Conservation (phyloP, 257 asterid species). For the Mentha longifolia region DNA sequence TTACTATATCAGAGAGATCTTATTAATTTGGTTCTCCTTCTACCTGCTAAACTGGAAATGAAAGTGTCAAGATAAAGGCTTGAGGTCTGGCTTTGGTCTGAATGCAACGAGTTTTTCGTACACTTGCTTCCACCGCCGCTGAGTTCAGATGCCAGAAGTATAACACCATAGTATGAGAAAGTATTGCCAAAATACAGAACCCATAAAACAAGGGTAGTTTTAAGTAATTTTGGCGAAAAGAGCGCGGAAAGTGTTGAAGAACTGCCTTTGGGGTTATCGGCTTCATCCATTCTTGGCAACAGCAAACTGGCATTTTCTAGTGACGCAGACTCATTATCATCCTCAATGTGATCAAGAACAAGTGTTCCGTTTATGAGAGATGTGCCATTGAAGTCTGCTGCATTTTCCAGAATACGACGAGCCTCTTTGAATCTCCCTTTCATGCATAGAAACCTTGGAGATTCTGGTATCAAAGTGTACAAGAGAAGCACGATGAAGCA, state of each 20-base stretch:
- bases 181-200: constrained; percentile 60
- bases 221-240: constrained; percentile 50
- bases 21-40: too few relatives aligned
- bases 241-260: constrained; percentile 47
- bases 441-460: constrained; percentile 56
- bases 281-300: constrained; percentile 21
- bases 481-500: constrained; percentile 47
- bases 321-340: constrained; percentile 29
- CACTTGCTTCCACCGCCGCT: constrained; percentile 62
- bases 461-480: constrained; percentile 46
- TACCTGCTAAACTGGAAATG: constrained; percentile 80
- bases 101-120: constrained; percentile 30
- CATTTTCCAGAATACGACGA: constrained; percentile 42
- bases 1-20: background rate
- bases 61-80: constrained; percentile 65
- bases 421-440: constrained; percentile 56
- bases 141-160: constrained; percentile 76
- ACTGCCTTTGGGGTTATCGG: constrained; percentile 18
- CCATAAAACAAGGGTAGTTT: constrained; percentile 67
- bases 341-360: constrained; percentile 36
- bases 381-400: constrained; percentile 47
- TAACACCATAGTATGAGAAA: constrained; percentile 72
- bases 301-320: constrained; percentile 39
- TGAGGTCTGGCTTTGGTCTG: constrained; percentile 28
- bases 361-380: constrained; percentile 44